phyloP scores from a whole-genome alignment of 768 basidiomycete genomes.

The Boletus coccyginus region DNA sequence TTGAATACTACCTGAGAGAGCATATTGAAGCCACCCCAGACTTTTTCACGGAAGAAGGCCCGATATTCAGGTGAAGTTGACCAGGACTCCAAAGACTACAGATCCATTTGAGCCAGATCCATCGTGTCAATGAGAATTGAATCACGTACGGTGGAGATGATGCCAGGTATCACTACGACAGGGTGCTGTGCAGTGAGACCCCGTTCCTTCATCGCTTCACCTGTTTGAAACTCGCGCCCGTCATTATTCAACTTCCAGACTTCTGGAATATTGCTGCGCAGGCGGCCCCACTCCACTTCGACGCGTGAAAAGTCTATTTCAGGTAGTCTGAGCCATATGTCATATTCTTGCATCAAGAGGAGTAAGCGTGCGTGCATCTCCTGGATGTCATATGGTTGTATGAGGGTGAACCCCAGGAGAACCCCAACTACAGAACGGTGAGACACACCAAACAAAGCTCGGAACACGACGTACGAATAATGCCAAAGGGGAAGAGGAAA shows the following conservation, averaged over 20 bases:
- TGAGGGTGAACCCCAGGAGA: constrained; percentile 58
- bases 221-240: constrained; percentile 77
- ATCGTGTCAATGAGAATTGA: neutral
- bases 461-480: constrained; percentile 45
- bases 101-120: neutral
- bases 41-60: constrained; percentile 87
- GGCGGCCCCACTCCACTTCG: constrained; percentile 67
- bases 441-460: neutral
- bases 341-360: constrained; percentile 67
- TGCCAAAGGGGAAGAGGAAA: constrained; percentile 71
- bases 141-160: constrained; percentile 76
- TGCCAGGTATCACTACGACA: constrained; percentile 84
- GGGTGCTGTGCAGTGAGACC: constrained; percentile 73
- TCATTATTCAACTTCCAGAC: constrained; percentile 80
- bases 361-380: constrained; percentile 67
- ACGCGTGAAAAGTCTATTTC: constrained; percentile 65
- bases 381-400: constrained; percentile 64
- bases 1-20: constrained; percentile 80
- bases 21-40: constrained; percentile 82
- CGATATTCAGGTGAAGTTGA: constrained; percentile 83
- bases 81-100: constrained; percentile 90
- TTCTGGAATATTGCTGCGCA: constrained; percentile 71
- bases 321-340: constrained; percentile 60
- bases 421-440: constrained; percentile 51
- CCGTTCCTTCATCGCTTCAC: constrained; percentile 60